These are phyloP conservation scores for Leccinum laetum DNA, from an alignment of 1,284 basidiomycete species.

Conservation along the genomic window DNA sequence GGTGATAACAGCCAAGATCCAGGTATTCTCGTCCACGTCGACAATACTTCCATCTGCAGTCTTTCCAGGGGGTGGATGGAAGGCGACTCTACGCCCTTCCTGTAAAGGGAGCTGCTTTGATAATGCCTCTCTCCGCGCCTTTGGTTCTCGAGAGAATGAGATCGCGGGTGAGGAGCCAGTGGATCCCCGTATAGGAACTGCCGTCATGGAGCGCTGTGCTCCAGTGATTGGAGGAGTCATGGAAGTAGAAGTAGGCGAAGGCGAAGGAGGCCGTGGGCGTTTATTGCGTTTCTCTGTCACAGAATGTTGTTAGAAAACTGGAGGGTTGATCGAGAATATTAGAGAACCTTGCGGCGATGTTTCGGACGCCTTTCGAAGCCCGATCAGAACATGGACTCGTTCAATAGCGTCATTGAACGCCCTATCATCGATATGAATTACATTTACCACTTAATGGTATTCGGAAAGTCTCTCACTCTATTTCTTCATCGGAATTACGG, in stretches of 20 bases:
- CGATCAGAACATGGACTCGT: too few relatives aligned
- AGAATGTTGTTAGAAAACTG: slow-evolving; percentile 2
- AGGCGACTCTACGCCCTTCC: slow-evolving; percentile 74
- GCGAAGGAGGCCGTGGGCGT: slow-evolving; percentile 69
- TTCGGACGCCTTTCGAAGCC: too few relatives aligned
- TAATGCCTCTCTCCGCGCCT: slow-evolving; percentile 59
- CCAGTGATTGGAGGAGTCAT: slow-evolving; percentile 35
- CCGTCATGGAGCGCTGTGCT: slow-evolving; percentile 47
- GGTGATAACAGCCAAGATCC: slow-evolving; percentile 78
- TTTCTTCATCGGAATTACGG: slow-evolving; percentile 57
- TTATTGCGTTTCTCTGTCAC: slow-evolving; percentile 69
- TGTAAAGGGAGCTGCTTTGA: slow-evolving; percentile 65
- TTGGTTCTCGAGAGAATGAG: slow-evolving; percentile 65
- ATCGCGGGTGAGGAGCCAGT: slow-evolving; percentile 53
- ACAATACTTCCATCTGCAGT: slow-evolving; percentile 40
- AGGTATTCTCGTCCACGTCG: slow-evolving; percentile 69
- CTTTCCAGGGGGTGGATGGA: slow-evolving; percentile 64
- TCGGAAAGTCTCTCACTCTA: slow-evolving; percentile 45
- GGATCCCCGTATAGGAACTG: slow-evolving; percentile 46
- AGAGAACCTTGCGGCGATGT: neutral
- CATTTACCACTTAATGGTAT: too few relatives aligned
- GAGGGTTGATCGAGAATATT: neutral
- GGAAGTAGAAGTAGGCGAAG: slow-evolving; percentile 48
- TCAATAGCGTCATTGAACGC: too few relatives aligned
- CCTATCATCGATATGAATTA: too few relatives aligned